Base-by-base conservation (phyloP, 768 basidiomycete species). In the Termitomyces eurrhizus region DNA sequence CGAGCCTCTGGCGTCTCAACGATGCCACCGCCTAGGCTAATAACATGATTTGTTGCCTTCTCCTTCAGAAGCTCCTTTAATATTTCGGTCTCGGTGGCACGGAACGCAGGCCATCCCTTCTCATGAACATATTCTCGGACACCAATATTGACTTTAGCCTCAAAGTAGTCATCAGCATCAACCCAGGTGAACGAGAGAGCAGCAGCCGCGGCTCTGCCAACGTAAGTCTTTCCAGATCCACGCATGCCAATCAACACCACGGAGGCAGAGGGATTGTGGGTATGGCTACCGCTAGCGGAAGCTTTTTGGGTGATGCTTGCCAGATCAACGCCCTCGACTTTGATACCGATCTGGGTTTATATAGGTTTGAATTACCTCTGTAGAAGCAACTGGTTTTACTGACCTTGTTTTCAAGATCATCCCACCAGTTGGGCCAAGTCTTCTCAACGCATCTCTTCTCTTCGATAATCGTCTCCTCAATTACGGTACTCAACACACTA, bases 401-500 rank as follows among this genome's bases (percentile, higher is more conserved):
- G 54, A 92, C 93, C 85, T 97, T 97, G 78, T 93, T 95, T 70
- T 92, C 85, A 29, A 99, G 80, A 73, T 98, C 97, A 70, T 98
- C 97, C 95, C 96, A 99, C 93, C 95, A 99, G 70, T 95, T 95
- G 0, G 97, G 97, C 96, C 96, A 99, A 0, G 96, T 99, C 83
- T 99, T 99, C 75, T 96, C 96, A 36, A 99, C 97, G 69, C 97
- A 98, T 57, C 95, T 81, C 75, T 96, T 96, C 77, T 98, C 96
- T 69, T 98, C 95, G 33, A 98, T 80, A 64, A 93, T 77, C 2
- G 92, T 90, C n/a, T 82, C 84, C 37, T 80, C 74, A 44, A 93
- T 75, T 4, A 93, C 82, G 4, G 88, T 81, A 21, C 88, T 87
- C 44, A 98, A 78, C 36, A 98, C 94, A 62, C 90, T 88, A 78